Percentiles rank a stretch among this genome's conserved stretches.
Conservation (phyloP, 2,329 filamentous ascomycete species). For the Chaetomiaceae sp. region DNA sequence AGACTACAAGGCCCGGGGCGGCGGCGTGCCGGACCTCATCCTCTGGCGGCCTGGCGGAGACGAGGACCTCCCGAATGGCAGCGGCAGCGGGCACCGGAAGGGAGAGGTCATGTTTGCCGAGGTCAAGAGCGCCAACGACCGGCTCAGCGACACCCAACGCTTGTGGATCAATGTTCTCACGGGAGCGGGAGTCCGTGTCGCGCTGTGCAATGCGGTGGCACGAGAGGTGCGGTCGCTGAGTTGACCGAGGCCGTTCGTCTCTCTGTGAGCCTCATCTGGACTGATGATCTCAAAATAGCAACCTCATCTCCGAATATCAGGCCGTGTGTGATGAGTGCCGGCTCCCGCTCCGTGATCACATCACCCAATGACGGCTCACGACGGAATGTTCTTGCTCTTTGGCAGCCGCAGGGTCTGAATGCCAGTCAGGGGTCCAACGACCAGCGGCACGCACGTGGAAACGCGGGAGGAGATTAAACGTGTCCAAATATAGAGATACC, state of each 20-base stretch:
- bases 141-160: slow-evolving; percentile 90
- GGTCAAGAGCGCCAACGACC: slow-evolving; percentile 84
- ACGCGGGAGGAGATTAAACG: slow-evolving; percentile 13
- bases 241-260: slow-evolving; percentile 19
- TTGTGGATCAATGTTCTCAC: slow-evolving; percentile 95
- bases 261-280: background rate
- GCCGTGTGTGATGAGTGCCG: background rate
- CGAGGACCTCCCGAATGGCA: slow-evolving; percentile 25
- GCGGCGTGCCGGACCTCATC: slow-evolving; percentile 88
- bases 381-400: background rate
- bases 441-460: slow-evolving; percentile 16
- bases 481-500: slow-evolving; percentile 17
- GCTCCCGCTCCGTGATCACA: background rate
- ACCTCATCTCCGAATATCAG: slow-evolving; percentile 7
- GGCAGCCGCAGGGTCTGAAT: background rate
- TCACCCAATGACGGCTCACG: background rate
- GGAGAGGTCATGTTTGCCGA: slow-evolving; percentile 71
- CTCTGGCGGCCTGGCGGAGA: slow-evolving; percentile 60
- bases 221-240: slow-evolving; percentile 45
- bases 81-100: slow-evolving; percentile 34
- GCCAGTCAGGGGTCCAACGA: background rate
- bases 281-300: slow-evolving; percentile 9
- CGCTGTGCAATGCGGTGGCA: slow-evolving; percentile 65
- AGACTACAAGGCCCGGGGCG: slow-evolving; percentile 81
- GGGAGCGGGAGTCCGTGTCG: slow-evolving; percentile 78